Conservation (phyloP, 176 grass and related monocot genomes). For the Alopecurus myosuroides region DNA sequence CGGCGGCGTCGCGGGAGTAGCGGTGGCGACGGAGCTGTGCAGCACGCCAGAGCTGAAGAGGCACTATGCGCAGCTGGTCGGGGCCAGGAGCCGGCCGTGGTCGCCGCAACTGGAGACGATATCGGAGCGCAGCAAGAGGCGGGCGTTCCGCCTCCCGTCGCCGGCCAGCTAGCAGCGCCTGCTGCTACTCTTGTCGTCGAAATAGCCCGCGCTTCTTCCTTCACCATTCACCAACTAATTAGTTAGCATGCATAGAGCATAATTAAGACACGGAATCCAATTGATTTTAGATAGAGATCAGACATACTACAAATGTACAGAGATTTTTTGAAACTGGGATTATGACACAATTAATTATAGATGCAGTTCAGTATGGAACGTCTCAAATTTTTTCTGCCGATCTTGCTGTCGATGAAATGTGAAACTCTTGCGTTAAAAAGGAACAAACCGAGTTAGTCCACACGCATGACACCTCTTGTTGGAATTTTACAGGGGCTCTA, state of each 20-base stretch:
- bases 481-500: too few relatives aligned
- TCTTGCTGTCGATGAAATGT: not conserved
- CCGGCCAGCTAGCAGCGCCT: too few relatives aligned
- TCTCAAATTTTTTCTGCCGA: not conserved
- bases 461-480: too few relatives aligned
- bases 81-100: constrained; percentile 36
- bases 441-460: too few relatives aligned
- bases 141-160: not conserved
- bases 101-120: constrained; percentile 73
- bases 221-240: too few relatives aligned
- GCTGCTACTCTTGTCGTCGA: not conserved
- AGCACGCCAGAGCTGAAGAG: constrained; percentile 77
- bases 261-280: too few relatives aligned
- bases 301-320: not conserved
- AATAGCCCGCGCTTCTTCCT: not conserved
- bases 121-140: constrained; percentile 34
- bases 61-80: constrained; percentile 67
- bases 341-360: not conserved
- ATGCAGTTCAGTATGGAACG: not conserved
- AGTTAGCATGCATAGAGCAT: too few relatives aligned
- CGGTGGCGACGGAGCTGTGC: constrained; percentile 19
- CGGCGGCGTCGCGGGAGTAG: not conserved
- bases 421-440: not conserved
- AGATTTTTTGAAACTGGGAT: not conserved
- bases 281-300: too few relatives aligned